phyloP scores from a whole-genome alignment of 805 yeast species.

The Ogataea trehaloabstinens region DNA sequence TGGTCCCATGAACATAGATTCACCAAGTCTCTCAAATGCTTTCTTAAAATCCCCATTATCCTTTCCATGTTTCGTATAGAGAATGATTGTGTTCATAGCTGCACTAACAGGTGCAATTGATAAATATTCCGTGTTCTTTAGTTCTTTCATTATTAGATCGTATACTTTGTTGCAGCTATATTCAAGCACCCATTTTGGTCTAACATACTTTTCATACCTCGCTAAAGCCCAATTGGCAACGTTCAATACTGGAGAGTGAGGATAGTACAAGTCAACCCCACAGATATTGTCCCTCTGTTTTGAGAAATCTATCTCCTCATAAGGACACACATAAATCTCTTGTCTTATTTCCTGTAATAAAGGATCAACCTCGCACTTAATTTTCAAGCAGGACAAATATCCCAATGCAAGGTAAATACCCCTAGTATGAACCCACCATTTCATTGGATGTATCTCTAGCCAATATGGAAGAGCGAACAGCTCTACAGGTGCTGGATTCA shows the following conservation, averaged over 20 bases:
- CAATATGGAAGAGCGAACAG: conserved; percentile 82
- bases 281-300: conserved; percentile 80
- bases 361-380: conserved; percentile 59
- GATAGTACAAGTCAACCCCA: conserved; percentile 90
- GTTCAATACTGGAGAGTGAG: conserved; percentile 73
- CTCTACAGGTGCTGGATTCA: conserved; percentile 97
- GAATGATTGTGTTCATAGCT: conserved; percentile 76
- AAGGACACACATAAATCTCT: conserved; percentile 75
- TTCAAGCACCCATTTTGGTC: conserved; percentile 72
- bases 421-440: conserved; percentile 99
- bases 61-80: conserved; percentile 66
- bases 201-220: conserved; percentile 62
- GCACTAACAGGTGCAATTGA: conserved; percentile 94
- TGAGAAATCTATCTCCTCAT: conserved; percentile 62
- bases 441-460: conserved; percentile 85
- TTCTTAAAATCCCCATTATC: conserved; percentile 59
- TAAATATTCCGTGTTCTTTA: conserved; percentile 71
- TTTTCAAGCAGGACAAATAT: conserved; percentile 60
- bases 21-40: conserved; percentile 61
- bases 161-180: conserved; percentile 52
- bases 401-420: conserved; percentile 88
- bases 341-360: conserved; percentile 62
- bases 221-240: conserved; percentile 57
- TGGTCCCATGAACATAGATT: conserved; percentile 78
- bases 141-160: conserved; percentile 69